Evolutionary conservation across 495 filamentous ascomycete genomes (phyloP).

Genomic region (Trichodelitschia bisporula): DNA sequence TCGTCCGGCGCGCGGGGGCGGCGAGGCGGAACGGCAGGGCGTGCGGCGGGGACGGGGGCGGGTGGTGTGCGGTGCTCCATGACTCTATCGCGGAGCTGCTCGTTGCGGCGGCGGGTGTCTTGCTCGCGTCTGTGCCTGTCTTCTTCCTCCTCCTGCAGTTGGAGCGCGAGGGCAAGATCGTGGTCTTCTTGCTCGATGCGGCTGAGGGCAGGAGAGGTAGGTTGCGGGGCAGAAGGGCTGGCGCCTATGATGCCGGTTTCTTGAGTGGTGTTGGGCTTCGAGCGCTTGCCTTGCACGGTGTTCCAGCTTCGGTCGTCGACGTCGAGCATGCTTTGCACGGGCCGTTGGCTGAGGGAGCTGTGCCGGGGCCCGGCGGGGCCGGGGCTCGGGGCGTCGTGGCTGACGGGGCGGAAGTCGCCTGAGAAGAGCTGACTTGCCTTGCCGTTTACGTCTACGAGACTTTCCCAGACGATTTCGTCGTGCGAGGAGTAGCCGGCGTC

Average conservation of each 20-base stretch:
- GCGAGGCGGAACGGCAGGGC: constrained; percentile 16
- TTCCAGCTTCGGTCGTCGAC: constrained; percentile 22
- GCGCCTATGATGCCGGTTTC: constrained; percentile 4
- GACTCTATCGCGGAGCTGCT: constrained; percentile 32
- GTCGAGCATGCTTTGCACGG: constrained; percentile 7
- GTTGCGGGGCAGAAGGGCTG: constrained; percentile 4
- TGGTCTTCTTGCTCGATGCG: constrained; percentile 46
- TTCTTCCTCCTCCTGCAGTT: constrained; percentile 67
- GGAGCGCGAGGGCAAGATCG: constrained; percentile 53
- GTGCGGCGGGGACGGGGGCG: constrained; percentile 1
- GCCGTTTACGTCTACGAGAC: constrained; percentile 69
- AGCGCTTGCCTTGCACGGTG: constrained; percentile 19
- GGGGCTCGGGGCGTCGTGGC: constrained; percentile 11
- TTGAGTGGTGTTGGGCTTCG: constrained; percentile 2
- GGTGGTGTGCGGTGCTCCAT: constrained; percentile 15
- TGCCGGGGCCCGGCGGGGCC: neutral
- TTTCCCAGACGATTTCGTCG: constrained; percentile 92
- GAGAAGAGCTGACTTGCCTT: constrained; percentile 60
- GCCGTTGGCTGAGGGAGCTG: constrained; percentile 6
- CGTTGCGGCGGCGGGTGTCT: constrained; percentile 17
- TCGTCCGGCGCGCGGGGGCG: constrained; percentile 17
- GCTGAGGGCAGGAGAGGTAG: constrained; percentile 4
- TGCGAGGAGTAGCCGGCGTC: constrained; percentile 75
- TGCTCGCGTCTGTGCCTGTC: constrained; percentile 28
- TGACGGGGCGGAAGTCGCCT: constrained; percentile 73